Base-by-base conservation (phyloP, 306 rosid species). In the Cicer cuneatum region DNA sequence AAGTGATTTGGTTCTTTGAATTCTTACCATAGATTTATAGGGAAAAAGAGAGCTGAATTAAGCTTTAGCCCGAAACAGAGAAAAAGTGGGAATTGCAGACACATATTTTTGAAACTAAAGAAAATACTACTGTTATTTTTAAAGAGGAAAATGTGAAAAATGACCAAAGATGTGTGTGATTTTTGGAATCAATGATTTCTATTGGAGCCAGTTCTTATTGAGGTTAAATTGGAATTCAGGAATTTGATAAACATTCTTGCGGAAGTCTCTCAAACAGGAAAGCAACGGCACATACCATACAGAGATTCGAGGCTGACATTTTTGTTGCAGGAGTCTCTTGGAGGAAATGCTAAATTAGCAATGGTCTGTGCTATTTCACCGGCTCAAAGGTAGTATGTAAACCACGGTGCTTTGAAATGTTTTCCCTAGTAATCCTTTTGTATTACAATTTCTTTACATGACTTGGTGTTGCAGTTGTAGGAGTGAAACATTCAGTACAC, bases 361-460 rank as follows among this genome's bases (percentile, higher is more conserved):
- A 92, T 95, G 99, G 90, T 95, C 75, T 95, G 99, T 86, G 98
- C 99, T 81, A 85, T 95, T 80, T 95, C 99, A 57, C 99, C 98
- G 15, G 84, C 97, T 19, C 97, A 90, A 68, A 87, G 98, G 99
- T 95, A 75, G 79, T 74, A 12, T 46, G 67, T 65, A 74, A 71
- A 21, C 56, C 69, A 35, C 29, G 29, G 69, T 81, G 60, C 72
- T 58, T 58, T 61, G 14, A 41, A 56, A 24, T 59, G 5, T 63
- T 71, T 69, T 76, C 61, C 60, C 33, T 54, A 41, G 11, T 83
- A 63, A 47, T 61, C 42, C 29, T 43, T 78, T 41, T 43, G 57
- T 53, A 38, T 33, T 40, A 57, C 16, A 45, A 62, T 72, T 81
- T 83, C 60, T 82, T 83, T 83, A 85, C 59, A 54, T 79, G 66